Base-by-base conservation (phyloP, 2,329 filamentous ascomycete species). In the Scedosporium aurantiacum region DNA sequence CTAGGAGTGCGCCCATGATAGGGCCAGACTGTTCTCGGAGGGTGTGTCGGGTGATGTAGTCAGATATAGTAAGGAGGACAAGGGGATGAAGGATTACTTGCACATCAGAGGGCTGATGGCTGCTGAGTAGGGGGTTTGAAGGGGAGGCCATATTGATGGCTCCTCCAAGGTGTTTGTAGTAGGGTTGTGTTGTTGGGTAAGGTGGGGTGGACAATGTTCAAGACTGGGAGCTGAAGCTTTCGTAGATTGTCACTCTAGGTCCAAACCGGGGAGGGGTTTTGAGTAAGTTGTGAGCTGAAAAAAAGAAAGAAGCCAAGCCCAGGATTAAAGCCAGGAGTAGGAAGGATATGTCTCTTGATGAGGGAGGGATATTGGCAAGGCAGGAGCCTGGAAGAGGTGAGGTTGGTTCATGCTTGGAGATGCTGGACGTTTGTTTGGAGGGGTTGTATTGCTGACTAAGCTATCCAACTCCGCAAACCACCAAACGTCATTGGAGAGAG, bases 51-150 rank as follows among this genome's bases (percentile, higher is more conserved):
- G 93, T 96, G 72, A 97, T 91, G 73, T 96, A 95, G 74, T 99
- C 94, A 67, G 93, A 96, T 69, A 99, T 94, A 66, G 89, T 95
- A 75, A 99, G 89, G 66, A 97, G 88, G 60, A 96, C 92, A 57
- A 99, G 86, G 27, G 94, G 94, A 70, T 99, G 94, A 18, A 99
- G 84, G 67, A 91, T 85, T 61, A 91, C 85, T 65, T 91, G 87
- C 54, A 95, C 84, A 73, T 94, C 90, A 50, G 82, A 82, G 66
- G 84, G 81, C 73, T 85, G 88, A 68, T 85, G 81, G 62, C 79
- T 80, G 5, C 87, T 89, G 56, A 91, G 71, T 64, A 90, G 79
- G 60, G 84, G 77, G 12, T 63, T 55, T n/a, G 40, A 43, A 28
- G 25, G 40, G 21, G 62, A 50, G 23, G 50, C 21, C 50, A 54